These are phyloP conservation scores for Tremellales sp. DNA, from an alignment of 1,284 basidiomycete species.

Conservation along the genomic window DNA sequence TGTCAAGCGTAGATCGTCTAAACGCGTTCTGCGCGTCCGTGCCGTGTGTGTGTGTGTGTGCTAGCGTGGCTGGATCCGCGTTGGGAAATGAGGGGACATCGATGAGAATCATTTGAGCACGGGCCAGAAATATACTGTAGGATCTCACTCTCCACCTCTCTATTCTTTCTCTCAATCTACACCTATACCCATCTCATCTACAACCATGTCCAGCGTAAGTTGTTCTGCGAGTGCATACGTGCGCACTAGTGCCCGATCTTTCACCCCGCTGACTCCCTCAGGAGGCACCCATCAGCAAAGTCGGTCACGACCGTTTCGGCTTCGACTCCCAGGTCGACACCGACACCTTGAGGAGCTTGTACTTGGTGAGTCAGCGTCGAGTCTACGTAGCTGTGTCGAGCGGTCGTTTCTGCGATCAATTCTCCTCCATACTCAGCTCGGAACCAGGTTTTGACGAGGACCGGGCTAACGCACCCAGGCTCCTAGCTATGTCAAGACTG, in stretches of 20 bases:
- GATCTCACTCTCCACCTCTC: no score
- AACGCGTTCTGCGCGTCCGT: no score
- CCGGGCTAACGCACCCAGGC: slow-evolving; percentile 15
- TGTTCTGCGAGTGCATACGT: no score
- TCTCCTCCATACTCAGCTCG: neutral
- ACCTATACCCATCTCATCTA: neutral
- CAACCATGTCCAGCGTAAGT: neutral
- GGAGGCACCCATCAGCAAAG: slow-evolving; percentile 48
- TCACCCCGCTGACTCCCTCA: neutral
- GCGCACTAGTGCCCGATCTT: neutral
- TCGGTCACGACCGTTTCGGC: slow-evolving; percentile 77
- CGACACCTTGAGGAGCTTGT: slow-evolving; percentile 73
- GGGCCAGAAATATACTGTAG: no score
- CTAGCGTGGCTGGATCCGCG: no score
- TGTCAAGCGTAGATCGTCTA: no score
- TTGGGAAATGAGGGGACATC: no score
- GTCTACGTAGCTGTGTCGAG: no score
- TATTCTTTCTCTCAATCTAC: no score
- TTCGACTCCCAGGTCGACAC: slow-evolving; percentile 79
- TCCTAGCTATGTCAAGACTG: slow-evolving; percentile 49
- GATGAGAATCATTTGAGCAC: no score
- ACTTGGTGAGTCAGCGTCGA: slow-evolving; percentile 79
- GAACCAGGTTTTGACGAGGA: no score
- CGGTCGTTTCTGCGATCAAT: neutral
- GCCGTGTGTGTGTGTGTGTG: no score